phyloP scores from a whole-genome alignment of 257 asterid genomes.

The Nicotiana benthamiana region DNA sequence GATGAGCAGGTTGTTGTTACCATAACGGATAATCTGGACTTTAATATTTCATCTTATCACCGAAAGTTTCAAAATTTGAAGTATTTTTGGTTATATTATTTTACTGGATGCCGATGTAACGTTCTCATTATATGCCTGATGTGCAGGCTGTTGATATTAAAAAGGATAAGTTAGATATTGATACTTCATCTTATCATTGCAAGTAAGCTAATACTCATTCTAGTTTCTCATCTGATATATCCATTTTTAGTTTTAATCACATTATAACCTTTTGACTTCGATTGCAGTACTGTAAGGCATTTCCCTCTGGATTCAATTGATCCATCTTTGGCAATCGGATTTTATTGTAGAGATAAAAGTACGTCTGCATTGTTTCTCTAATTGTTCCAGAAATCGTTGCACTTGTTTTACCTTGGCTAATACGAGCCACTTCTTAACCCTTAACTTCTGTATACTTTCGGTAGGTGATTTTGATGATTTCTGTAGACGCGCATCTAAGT shows the following conservation, averaged over 20 bases:
- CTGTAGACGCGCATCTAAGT: slow-evolving; percentile 53
- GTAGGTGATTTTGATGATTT: slow-evolving; percentile 89
- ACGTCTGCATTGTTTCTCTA: slow-evolving; percentile 15
- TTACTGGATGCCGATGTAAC: background rate
- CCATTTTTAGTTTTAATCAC: background rate
- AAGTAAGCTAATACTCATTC: slow-evolving; percentile 39
- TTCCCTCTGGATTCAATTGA: slow-evolving; percentile 82
- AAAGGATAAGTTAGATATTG: slow-evolving; percentile 42
- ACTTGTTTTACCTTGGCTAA: background rate
- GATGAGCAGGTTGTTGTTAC: background rate
- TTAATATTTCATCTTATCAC: background rate
- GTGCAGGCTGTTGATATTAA: slow-evolving; percentile 60
- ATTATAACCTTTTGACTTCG: background rate
- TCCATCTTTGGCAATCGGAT: slow-evolving; percentile 87
- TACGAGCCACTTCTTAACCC: background rate
- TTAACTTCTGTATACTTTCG: slow-evolving; percentile 5
- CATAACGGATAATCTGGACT: background rate
- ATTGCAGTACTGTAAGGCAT: slow-evolving; percentile 57
- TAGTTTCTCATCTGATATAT: background rate
- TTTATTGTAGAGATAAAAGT: slow-evolving; percentile 77
- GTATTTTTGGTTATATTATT: background rate
- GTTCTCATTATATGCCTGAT: slow-evolving; percentile 10
- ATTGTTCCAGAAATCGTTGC: background rate
- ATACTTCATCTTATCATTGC: slow-evolving; percentile 78
- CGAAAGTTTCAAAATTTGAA: background rate